Percentiles rank a stretch among this genome's conserved stretches.
phyloP scores from a whole-genome alignment of 768 basidiomycete genomes.

The Filobasidium floriforme region DNA sequence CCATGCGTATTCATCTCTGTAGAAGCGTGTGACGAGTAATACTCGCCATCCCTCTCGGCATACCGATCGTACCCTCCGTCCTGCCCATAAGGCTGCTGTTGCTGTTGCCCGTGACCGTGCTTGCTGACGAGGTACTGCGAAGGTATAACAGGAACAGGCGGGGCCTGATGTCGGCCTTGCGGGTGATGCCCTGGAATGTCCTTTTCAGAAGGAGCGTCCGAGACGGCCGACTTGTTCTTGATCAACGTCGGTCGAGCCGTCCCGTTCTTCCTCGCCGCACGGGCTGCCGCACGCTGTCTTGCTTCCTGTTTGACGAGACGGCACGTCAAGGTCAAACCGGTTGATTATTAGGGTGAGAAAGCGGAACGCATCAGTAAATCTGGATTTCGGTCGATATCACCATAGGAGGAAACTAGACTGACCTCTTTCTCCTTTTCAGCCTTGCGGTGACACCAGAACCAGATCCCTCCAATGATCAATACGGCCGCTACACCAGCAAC shows the following conservation, averaged over 20 bases:
- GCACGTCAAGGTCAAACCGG: not conserved
- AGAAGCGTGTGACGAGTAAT: not conserved
- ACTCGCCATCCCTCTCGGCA: not conserved
- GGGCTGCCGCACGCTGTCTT: not conserved
- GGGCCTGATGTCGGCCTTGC: not conserved
- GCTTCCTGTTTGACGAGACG: not conserved
- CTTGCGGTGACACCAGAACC: conserved; percentile 22
- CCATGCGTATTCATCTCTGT: not conserved
- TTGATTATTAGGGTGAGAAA: too few species aligned
- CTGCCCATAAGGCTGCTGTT: not conserved
- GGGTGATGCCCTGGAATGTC: not conserved
- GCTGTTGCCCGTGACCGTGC: not conserved
- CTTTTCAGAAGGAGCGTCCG: not conserved
- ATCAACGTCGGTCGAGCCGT: conserved; percentile 1
- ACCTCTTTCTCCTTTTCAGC: conserved; percentile 20
- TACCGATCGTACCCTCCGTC: conserved; percentile 1
- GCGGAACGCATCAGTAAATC: too few species aligned
- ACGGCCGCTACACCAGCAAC: conserved; percentile 19
- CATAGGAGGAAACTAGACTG: not conserved
- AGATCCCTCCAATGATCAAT: conserved; percentile 17
- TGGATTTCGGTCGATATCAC: not conserved
- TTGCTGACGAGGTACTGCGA: not conserved
- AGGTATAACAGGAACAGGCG: not conserved
- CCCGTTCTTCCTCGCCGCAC: not conserved
- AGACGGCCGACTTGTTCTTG: conserved; percentile 1